phyloP scores from a whole-genome alignment of 352 stramenopile species.

The Pythium periplocum region DNA sequence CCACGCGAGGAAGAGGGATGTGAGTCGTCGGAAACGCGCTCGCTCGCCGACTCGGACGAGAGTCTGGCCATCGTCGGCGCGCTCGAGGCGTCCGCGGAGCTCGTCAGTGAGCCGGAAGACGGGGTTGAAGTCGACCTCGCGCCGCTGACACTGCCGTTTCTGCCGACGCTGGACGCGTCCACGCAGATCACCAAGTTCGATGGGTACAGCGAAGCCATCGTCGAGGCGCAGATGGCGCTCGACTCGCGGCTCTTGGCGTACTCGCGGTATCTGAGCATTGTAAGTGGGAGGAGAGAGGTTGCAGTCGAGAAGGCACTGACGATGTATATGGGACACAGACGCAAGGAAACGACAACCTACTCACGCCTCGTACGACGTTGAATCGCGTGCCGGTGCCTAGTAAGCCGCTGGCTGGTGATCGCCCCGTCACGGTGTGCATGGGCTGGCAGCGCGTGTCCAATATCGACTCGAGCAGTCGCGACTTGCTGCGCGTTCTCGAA shows the following conservation, averaged over 20 bases:
- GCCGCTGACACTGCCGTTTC: conserved; percentile 50
- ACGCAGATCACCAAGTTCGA: conserved; percentile 83
- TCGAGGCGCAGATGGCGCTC: conserved; percentile 62
- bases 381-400: conserved; percentile 53
- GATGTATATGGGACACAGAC: conserved; percentile 22
- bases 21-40: conserved; percentile 23
- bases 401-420: conserved; percentile 59
- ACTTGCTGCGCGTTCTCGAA: conserved; percentile 71
- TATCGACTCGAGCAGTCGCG: conserved; percentile 65
- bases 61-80: conserved; percentile 20
- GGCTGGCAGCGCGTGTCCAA: conserved; percentile 77
- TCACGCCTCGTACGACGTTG: conserved; percentile 51
- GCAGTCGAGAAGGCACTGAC: conserved; percentile 7
- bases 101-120: conserved; percentile 16
- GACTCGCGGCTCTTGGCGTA: conserved; percentile 56
- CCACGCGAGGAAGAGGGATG: conserved; percentile 24
- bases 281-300: conserved; percentile 9
- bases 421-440: conserved; percentile 80
- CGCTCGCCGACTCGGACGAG: conserved; percentile 24
- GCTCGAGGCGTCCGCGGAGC: conserved; percentile 1
- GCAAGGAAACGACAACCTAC: conserved; percentile 43
- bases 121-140: conserved; percentile 48
- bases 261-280: conserved; percentile 82
- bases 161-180: conserved; percentile 75
- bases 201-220: conserved; percentile 73